Evolutionary conservation across 2,329 filamentous ascomycete genomes (phyloP), one percentile per base, ranked within the genome.

Genomic region (Cytospora leucostoma): DNA sequence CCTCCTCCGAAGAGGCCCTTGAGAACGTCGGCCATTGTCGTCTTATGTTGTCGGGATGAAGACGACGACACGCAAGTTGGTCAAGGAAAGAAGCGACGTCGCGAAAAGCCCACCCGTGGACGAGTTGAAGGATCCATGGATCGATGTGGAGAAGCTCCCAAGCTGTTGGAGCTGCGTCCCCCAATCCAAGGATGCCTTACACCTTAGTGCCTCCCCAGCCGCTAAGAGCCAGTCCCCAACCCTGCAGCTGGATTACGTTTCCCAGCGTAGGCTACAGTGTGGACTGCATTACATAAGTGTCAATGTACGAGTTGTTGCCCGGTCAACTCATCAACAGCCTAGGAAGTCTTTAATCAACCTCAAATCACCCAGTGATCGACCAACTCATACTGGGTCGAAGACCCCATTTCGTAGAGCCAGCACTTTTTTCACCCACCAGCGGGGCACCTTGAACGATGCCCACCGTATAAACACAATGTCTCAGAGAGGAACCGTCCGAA

Each of bases 1-100:
- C 64, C 61, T 74, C 84, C 88, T 72, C 88, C 88, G 70, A 93
- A 85, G 71, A 92, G 76, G 73, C 85, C 86, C 77, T 90, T 90
- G 69, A 91, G 73, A 68, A 89, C 76, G 71, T 83, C 79, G 69
- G 83, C 83, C 83, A 86, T 86, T 32, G 62, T 52, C 21, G 63
- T 27, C 53, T 56, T 47, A 12, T 37, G 19, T 58, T 64, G 57
- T 66, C 53, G 59, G 49, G 54, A 44, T 34, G 47, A n/a, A 40
- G 49, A 33, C 53, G 40, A 19, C 50, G 40, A 19, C 50, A 37
- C 57, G 57, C 61, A 61, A 63, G 61, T 44, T 65, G 54, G 57
- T 38, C 49, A 53, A 57, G 59, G 12, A 35, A 53, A 56, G 57
- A 44, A 55, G 53, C 52, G 53, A 56, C 61, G 55, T 53, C 33